Evolutionary conservation across 2,329 filamentous ascomycete genomes (phyloP), one percentile per base, ranked within the genome.

Genomic region (Fonsecaea multimorphosa): DNA sequence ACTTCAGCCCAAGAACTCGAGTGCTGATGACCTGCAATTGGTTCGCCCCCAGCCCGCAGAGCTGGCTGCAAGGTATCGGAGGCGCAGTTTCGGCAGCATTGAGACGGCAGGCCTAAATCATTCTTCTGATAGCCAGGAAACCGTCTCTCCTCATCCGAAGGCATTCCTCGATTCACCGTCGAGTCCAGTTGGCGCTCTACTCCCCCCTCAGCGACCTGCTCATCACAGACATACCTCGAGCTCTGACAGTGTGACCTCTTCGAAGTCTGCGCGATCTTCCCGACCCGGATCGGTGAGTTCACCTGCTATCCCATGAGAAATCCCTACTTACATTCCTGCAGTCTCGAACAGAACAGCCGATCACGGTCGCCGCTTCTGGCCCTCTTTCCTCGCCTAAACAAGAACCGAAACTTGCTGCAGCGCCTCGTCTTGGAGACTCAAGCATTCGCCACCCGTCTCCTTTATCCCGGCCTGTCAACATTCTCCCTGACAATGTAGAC

Each of bases 11-110:
- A 85, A 81, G 78, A 85, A 75, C 77, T 86, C 76, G 12, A 89
- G 87, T 71, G 84, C 85, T 55, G 92, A 96, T 76, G 91, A 95
- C 72, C 86, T 88, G 75, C 85, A 88, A 63, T 74, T 92, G 38
- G 66, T 67, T 4, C 61, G 52, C 74, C 73, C 51, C 66, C 82
- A 84, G 72, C 83, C 62, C 76, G 82, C 86, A 19, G 92, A 94
- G 31, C 84, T 90, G 38, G 86, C 88, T 9, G 92, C 90, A 78
- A 86, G 91, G 74, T 90, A 93, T 78, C 86, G 93, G 72, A 87
- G 93, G 74, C 88, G 93, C 71, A 97, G 93, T 78, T 86, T 96
- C 80, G 91, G 91, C 70, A 89, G 87, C 63, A 79, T 89, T 66
- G 83, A 85, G 70, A 78, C 77, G 51, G 74, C 77, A 59, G 75